Base-by-base conservation (phyloP, 2,329 filamentous ascomycete species). In the Curvularia eragrostidis region DNA sequence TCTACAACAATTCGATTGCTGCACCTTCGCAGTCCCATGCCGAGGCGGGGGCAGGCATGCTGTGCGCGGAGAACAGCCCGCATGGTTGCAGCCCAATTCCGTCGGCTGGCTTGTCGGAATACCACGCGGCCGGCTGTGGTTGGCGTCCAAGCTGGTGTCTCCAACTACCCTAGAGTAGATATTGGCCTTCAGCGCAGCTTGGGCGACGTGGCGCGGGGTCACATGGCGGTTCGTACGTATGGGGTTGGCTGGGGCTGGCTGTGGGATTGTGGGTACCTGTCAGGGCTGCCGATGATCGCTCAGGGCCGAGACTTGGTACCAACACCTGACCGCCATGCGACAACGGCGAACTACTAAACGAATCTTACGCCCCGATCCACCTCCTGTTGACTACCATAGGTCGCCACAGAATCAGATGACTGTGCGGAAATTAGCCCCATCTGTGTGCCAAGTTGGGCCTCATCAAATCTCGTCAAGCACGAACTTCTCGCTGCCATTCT, bases 401-500 rank as follows among this genome's bases (percentile, higher is more conserved):
- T 19, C 32, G 24, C 4, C n/a, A 23, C 47, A 43, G 47, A 34
- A 51, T 52, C 36, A 59, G 38, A 36, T 49, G 39, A 41, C 21
- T 26, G 32, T 50, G 52, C 48, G 26, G 15, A 34, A 10, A 19
- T 44, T 47, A n/a, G 43, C 13, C 53, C 34, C 26, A 34, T 23
- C 52, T 26, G 43, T 42, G 26, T 49, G 28, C 51, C 34, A 26
- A 19, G 18, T 21, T 39, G 28, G n/a, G 46, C 46, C 32, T 24
- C 41, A 36, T n/a, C 15, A 7, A 30, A 36, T 36, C 41, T 24
- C 42, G 48, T 41, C 48, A 38, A 48, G 44, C 15, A 34, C 54
- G 42, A 38, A 55, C 48, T 53, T 51, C 34, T 61, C 26, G 47
- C 28, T 49, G 15, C 18, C 10, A 49, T 39, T 49, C 47, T 34